Evolutionary conservation across 768 basidiomycete genomes (phyloP), one percentile per base, ranked within the genome.

Genomic region (Solioccasus polychromus): DNA sequence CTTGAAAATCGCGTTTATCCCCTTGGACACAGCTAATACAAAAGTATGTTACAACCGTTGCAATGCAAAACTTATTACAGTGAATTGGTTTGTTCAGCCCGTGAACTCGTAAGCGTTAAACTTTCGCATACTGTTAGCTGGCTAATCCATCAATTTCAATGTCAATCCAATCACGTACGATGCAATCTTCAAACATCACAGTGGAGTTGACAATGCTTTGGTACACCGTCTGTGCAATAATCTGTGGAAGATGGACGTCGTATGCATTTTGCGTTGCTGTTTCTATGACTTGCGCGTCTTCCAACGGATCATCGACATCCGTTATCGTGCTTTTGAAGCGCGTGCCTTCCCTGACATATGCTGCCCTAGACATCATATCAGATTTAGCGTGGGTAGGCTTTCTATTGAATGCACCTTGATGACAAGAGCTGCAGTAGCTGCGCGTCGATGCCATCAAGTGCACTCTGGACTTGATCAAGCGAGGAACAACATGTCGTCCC

Each of bases 401-500:
- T 17, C 6, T 17, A 5, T 5, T 18, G 5, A n/a, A 8, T 15
- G 17, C 43, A 57, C 60, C 52, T 62, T 17, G 32, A 39, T 11
- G 55, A 52, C 39, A 61, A 34, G 26, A 62, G 40, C 22, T 48
- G 45, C 36, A 62, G 18, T 4, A 62, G 17, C 25, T 57, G 43
- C 2, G 47, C 47, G 25, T 62, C 58, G 18, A 61, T 43, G 5
- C 36, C 34, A 18, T 62, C 34, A 14, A 62, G 45, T 8, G 52
- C 50, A 8, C 6, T 7, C 25, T 47, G 52, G 17, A 62, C 51
- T 31, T 57, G 42, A 19, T 53, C 45, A n/a, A 62, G 44, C 3
- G 58, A 62, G 8, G 57, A 48, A 31, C 60, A 62, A 17, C 57
- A 61, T 11, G 51, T 61, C 5, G 60, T 57, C 24, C 60, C 58